Percentiles rank a stretch among this genome's conserved stretches.
These are phyloP conservation scores for Alternaria consortialis DNA, from an alignment of 2,329 filamentous ascomycete genomes.

Conservation along the genomic window DNA sequence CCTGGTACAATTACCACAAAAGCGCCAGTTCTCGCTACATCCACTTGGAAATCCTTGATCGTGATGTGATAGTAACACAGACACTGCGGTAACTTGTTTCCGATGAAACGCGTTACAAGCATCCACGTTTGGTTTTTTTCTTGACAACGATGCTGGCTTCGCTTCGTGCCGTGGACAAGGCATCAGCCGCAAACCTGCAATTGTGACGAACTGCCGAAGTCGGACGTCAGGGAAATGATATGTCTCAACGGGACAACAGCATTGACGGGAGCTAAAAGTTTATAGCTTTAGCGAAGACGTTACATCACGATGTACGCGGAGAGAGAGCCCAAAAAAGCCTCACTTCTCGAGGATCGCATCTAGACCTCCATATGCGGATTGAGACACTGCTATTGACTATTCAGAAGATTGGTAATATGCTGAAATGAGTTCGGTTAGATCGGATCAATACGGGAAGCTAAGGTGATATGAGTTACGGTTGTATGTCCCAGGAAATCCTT, in stretches of 20 bases:
- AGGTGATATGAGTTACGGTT: neutral
- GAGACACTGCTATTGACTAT: neutral
- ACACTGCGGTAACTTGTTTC: neutral
- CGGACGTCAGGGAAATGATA: neutral
- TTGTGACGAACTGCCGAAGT: conserved; percentile 6
- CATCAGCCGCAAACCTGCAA: conserved; percentile 12
- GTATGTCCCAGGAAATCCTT: neutral
- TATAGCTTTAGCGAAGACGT: neutral
- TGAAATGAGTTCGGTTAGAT: neutral
- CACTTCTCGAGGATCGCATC: neutral
- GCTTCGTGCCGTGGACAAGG: neutral
- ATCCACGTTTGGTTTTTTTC: neutral
- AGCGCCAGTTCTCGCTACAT: conserved; percentile 6
- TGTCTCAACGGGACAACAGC: neutral
- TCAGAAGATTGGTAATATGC: neutral
- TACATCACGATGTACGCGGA: neutral
- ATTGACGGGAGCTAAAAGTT: conserved; percentile 7
- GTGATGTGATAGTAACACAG: neutral
- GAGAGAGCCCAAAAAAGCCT: neutral
- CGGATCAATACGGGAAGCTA: neutral
- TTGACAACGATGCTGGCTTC: conserved; percentile 1
- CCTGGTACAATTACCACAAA: neutral
- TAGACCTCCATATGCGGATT: neutral
- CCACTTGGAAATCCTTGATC: conserved; percentile 1
- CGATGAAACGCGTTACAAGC: conserved; percentile 13